Evolutionary conservation across 192 early-diverging fungal genomes (phyloP).

Genomic region (Polychytrium aggregatum): DNA sequence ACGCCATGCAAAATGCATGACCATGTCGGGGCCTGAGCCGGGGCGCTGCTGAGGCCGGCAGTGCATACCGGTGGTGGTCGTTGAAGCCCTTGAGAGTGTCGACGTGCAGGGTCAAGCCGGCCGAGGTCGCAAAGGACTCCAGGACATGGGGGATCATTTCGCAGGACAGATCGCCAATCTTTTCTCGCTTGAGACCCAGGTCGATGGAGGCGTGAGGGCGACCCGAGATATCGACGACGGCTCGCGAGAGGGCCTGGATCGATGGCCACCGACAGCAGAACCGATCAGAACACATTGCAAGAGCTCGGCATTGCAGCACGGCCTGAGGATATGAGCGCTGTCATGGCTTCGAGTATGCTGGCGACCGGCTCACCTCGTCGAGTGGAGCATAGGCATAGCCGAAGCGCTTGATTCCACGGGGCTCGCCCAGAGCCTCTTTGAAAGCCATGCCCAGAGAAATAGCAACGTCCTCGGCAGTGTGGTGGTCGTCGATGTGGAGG

Average conservation of each 20-base stretch:
- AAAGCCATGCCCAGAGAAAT: constrained; percentile 91
- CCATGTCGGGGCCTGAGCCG: too few species aligned
- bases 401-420: constrained; percentile 86
- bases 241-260: constrained; percentile 83
- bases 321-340: too few species aligned
- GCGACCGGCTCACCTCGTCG: too few species aligned
- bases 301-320: too few species aligned
- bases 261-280: constrained; percentile 29
- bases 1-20: constrained; percentile 1
- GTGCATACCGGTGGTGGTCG: constrained; percentile 85
- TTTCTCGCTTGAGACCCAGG: constrained; percentile 82
- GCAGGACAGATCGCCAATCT: constrained; percentile 77
- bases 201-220: constrained; percentile 74
- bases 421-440: constrained; percentile 82
- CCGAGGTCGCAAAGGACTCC: constrained; percentile 79
- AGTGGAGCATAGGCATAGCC: constrained; percentile 91
- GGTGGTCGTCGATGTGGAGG: constrained; percentile 96
- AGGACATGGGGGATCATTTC: constrained; percentile 99
- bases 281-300: constrained; percentile 5
- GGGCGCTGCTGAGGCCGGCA: too few species aligned
- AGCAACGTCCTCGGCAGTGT: constrained; percentile 92
- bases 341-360: too few species aligned
- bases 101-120: constrained; percentile 92
- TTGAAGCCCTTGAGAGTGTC: constrained; percentile 91
- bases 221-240: constrained; percentile 96